phyloP scores from a whole-genome alignment of 176 grass and related monocot species.

The Zoysia pacifica region DNA sequence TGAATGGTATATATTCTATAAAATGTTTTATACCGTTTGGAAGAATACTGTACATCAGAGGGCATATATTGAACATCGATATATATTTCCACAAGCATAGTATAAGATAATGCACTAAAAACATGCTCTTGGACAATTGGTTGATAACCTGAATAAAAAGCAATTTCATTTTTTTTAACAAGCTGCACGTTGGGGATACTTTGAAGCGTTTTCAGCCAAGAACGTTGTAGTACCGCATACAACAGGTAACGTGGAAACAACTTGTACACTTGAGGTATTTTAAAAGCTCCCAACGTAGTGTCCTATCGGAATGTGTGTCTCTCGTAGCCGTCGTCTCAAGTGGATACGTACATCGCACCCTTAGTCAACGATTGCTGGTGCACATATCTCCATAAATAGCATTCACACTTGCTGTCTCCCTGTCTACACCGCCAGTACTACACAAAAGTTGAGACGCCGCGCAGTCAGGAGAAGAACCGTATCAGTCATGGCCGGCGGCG shows the following conservation, averaged over 20 bases:
- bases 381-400: conserved; percentile 2
- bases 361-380: background rate
- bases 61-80: no score
- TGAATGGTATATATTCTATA: no score
- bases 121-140: background rate
- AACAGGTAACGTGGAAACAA: background rate
- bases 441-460: no score
- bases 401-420: background rate
- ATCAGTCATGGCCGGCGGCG: background rate
- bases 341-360: background rate
- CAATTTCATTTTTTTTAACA: background rate
- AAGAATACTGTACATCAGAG: no score
- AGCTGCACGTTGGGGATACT: background rate
- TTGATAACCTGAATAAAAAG: background rate
- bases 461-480: background rate
- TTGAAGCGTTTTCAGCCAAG: background rate
- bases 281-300: background rate
- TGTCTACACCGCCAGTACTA: background rate
- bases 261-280: conserved; percentile 2
- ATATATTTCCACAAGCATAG: no score
- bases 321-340: background rate
- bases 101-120: background rate
- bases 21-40: no score
- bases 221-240: background rate
- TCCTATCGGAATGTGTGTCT: background rate